Evolutionary conservation across 176 grass and related monocot genomes (phyloP).

Genomic region (Aegilops longissima): DNA sequence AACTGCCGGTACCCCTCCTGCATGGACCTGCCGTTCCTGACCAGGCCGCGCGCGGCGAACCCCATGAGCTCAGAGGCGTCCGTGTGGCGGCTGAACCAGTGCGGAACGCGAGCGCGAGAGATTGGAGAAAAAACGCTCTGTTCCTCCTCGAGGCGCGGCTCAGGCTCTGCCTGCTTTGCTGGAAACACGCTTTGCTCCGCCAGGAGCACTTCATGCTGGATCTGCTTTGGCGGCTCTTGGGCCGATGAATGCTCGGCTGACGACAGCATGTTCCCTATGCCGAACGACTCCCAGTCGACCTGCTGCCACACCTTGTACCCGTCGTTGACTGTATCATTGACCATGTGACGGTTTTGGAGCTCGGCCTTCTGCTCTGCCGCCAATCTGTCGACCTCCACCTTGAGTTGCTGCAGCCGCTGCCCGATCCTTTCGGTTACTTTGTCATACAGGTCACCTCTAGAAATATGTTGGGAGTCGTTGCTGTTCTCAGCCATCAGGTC

Average conservation of each 20-base stretch:
- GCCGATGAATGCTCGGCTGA: conserved; percentile 39
- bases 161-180: conserved; percentile 23
- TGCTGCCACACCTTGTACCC: conserved; percentile 59
- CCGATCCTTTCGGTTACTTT: conserved; percentile 74
- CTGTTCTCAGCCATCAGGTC: conserved; percentile 58
- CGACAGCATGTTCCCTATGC: conserved; percentile 62
- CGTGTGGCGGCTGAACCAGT: conserved; percentile 52
- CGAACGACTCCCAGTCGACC: conserved; percentile 93
- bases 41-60: conserved; percentile 74
- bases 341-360: conserved; percentile 15
- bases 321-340: neutral
- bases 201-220: neutral
- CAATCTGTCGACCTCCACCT: conserved; percentile 55
- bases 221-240: conserved; percentile 13
- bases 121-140: neutral
- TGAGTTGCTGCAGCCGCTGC: conserved; percentile 66
- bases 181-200: neutral
- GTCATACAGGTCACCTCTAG: conserved; percentile 68
- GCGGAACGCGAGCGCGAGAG: conserved; percentile 30
- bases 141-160: neutral
- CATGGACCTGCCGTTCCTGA: conserved; percentile 57
- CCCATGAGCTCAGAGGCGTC: conserved; percentile 76
- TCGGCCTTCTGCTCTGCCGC: conserved; percentile 51
- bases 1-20: conserved; percentile 30
- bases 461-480: conserved; percentile 40